phyloP scores from a whole-genome alignment of 805 yeast species.

The Kazachstania taianensis region DNA sequence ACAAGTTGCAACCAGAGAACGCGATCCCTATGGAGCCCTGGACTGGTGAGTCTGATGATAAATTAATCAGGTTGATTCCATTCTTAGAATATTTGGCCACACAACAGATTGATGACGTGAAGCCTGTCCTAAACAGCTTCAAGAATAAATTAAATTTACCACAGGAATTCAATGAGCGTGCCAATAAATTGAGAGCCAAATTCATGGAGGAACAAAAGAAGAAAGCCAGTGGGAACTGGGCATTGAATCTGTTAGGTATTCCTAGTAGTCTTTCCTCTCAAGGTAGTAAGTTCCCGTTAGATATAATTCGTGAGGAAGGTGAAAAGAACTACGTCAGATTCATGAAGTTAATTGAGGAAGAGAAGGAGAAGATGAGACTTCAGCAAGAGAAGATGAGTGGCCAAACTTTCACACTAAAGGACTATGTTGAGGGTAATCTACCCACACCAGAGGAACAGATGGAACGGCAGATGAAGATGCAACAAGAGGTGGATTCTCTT shows the following conservation, averaged over 20 bases:
- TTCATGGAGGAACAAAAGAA: slow-evolving; percentile 47
- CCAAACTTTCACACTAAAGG: slow-evolving; percentile 76
- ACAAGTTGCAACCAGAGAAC: slow-evolving; percentile 83
- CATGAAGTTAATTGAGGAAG: slow-evolving; percentile 76
- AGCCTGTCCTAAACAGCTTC: slow-evolving; percentile 75
- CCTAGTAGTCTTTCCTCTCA: slow-evolving; percentile 12
- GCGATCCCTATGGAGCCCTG: slow-evolving; percentile 79
- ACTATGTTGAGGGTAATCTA: slow-evolving; percentile 72
- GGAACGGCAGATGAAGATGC: slow-evolving; percentile 35
- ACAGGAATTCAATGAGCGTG: slow-evolving; percentile 74
- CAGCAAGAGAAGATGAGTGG: slow-evolving; percentile 74
- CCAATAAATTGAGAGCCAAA: slow-evolving; percentile 58
- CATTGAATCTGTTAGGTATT: slow-evolving; percentile 56
- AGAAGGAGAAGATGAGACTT: slow-evolving; percentile 50
- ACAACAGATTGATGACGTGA: slow-evolving; percentile 73
- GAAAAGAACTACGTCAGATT: slow-evolving; percentile 78
- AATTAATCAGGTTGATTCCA: slow-evolving; percentile 72
- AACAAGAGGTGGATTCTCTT: slow-evolving; percentile 30
- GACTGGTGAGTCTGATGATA: slow-evolving; percentile 80
- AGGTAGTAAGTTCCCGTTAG: slow-evolving; percentile 54
- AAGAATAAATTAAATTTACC: slow-evolving; percentile 56
- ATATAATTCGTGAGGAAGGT: slow-evolving; percentile 82
- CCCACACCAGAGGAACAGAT: slow-evolving; percentile 62
- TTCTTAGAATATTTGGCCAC: slow-evolving; percentile 91
- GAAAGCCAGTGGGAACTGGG: slow-evolving; percentile 38